These are phyloP conservation scores for Serendipita sp. DNA, from an alignment of 768 basidiomycete species.

Conservation along the genomic window DNA sequence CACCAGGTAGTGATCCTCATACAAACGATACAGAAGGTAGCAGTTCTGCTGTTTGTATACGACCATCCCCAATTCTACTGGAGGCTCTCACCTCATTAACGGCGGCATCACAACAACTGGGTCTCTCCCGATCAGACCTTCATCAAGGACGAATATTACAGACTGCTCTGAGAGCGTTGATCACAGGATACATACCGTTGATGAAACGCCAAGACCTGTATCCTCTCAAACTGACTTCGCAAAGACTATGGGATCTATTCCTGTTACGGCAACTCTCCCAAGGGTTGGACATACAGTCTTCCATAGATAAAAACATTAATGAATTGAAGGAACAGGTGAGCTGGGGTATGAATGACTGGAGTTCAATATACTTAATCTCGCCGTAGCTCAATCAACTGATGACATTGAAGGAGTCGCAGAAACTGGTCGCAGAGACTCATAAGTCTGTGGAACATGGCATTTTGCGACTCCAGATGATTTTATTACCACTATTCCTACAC, in stretches of 20 bases:
- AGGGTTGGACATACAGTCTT: not conserved
- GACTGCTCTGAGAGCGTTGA: conserved; percentile 21
- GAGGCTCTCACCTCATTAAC: conserved; percentile 39
- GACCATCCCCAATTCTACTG: conserved; percentile 38
- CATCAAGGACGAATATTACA: not conserved
- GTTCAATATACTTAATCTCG: not conserved
- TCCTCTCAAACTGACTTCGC: conserved; percentile 17
- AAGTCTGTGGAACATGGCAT: conserved; percentile 27
- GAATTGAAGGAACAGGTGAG: conserved; percentile 18
- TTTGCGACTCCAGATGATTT: conserved; percentile 40
- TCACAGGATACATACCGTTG: conserved; percentile 21
- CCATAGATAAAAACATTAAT: conserved; percentile 19
- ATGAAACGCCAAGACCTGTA: conserved; percentile 19
- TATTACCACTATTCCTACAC: conserved; percentile 33
- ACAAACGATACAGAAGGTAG: no score
- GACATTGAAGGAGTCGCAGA: not conserved
- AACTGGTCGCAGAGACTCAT: conserved; percentile 14
- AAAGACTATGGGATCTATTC: conserved; percentile 29
- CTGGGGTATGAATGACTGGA: not conserved
- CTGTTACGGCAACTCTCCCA: conserved; percentile 22
- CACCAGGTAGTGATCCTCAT: no score
- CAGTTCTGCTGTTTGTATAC: conserved; percentile 10
- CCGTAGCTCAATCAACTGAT: not conserved
- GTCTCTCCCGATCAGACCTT: conserved; percentile 24
- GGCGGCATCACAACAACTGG: conserved; percentile 38